phyloP scores from a whole-genome alignment of 2,329 filamentous ascomycete genomes.

The Colletotrichum echinochloae region DNA sequence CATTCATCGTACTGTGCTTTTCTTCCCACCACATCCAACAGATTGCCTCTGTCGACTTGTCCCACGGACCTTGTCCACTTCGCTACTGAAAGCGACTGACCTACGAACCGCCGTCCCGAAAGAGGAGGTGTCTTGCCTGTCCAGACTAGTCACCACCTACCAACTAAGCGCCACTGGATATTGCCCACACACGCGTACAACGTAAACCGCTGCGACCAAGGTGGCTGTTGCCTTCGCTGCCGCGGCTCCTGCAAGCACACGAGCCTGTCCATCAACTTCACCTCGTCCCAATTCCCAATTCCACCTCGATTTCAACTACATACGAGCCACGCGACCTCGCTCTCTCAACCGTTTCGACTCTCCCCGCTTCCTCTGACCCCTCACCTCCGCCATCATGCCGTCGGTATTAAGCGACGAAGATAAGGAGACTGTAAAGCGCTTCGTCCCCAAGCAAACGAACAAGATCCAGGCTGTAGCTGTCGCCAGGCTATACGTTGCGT shows the following conservation, averaged over 20 bases:
- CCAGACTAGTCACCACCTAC: conserved; percentile 24
- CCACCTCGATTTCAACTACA: conserved; percentile 38
- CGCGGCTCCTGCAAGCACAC: conserved; percentile 37
- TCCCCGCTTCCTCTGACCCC: conserved; percentile 18
- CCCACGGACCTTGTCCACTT: conserved; percentile 24
- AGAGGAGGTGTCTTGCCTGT: conserved; percentile 33
- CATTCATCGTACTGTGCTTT: conserved; percentile 11
- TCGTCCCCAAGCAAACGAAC: conserved; percentile 92
- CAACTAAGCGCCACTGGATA: conserved; percentile 38
- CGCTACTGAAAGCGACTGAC: conserved; percentile 34
- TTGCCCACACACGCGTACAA: conserved; percentile 35
- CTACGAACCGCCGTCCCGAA: conserved; percentile 37
- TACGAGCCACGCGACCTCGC: conserved; percentile 30
- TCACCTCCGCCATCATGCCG: conserved; percentile 59
- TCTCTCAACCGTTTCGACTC: conserved; percentile 13
- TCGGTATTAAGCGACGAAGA: conserved; percentile 88
- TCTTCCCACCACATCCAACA: conserved; percentile 17
- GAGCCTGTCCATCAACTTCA: conserved; percentile 32
- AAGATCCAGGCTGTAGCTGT: conserved; percentile 98
- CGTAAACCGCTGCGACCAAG: conserved; percentile 30
- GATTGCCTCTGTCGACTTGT: conserved; percentile 21
- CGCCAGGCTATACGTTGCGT: conserved; percentile 91
- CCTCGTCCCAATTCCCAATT: conserved; percentile 34
- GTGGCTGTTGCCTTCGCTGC: conserved; percentile 30
- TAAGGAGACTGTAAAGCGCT: conserved; percentile 95